Evolutionary conservation across 2,329 filamentous ascomycete species (phyloP).

Genomic region (Diaporthe helianthi): DNA sequence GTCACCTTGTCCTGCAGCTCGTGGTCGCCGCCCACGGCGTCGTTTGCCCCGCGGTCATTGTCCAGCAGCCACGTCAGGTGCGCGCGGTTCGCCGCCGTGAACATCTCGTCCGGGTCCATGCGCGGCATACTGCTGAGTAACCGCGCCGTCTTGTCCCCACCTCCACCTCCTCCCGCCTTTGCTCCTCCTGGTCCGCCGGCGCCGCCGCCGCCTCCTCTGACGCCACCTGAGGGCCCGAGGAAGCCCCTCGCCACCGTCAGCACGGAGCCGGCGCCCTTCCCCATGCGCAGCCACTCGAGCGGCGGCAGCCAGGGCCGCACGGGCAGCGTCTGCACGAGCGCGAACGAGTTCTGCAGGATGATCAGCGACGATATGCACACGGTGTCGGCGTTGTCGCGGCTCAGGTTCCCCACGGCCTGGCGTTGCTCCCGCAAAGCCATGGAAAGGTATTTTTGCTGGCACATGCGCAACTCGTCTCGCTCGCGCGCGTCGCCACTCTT

Average conservation of each 20-base stretch:
- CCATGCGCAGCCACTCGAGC: conserved; percentile 47
- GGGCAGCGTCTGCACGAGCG: conserved; percentile 47
- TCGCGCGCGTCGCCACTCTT: conserved; percentile 31
- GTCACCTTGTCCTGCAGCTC: conserved; percentile 43
- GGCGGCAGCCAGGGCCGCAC: conserved; percentile 48
- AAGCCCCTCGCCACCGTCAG: conserved; percentile 41
- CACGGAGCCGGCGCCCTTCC: conserved; percentile 45
- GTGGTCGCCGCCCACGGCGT: conserved; percentile 38
- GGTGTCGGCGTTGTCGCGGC: conserved; percentile 43
- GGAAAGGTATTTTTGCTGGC: conserved; percentile 47
- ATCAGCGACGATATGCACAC: conserved; percentile 46
- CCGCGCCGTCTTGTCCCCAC: conserved; percentile 38
- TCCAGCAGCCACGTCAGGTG: conserved; percentile 46
- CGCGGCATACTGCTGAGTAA: conserved; percentile 42
- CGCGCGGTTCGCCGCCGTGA: conserved; percentile 41
- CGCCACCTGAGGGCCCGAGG: conserved; percentile 32
- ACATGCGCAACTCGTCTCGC: conserved; percentile 34
- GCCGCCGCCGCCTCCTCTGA: too few relatives aligned
- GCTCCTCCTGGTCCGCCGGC: neutral
- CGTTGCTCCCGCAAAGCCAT: conserved; percentile 48
- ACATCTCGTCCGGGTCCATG: conserved; percentile 43
- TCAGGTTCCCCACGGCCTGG: conserved; percentile 44
- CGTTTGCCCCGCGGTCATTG: conserved; percentile 38
- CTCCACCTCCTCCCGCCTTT: neutral
- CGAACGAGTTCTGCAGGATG: conserved; percentile 47